Evolutionary conservation across 2,329 filamentous ascomycete genomes (phyloP).

Genomic region (Apiospora kogelbergensis): DNA sequence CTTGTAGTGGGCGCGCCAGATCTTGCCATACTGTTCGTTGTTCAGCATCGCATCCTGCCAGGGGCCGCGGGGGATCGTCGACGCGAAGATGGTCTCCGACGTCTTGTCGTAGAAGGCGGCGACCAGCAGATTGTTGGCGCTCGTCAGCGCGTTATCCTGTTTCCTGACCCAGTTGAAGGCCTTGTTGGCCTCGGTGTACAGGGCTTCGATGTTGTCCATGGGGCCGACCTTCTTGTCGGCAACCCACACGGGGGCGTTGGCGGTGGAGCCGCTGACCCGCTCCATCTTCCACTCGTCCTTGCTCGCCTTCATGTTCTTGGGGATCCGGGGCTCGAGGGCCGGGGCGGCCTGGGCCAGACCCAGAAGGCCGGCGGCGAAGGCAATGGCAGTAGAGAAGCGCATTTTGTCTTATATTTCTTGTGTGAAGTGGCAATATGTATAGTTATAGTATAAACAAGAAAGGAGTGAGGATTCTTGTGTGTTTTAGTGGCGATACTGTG

Average conservation of each 20-base stretch:
- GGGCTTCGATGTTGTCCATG: not conserved
- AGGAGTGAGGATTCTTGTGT: not conserved
- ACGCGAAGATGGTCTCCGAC: not conserved
- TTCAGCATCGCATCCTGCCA: not conserved
- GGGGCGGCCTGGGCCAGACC: not conserved
- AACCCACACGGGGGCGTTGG: not conserved
- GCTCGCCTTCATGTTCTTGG: not conserved
- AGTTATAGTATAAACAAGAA: not conserved
- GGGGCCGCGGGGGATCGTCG: not conserved
- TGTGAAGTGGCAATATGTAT: not conserved
- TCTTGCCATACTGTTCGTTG: not conserved
- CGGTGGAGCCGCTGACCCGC: not conserved
- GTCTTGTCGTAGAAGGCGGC: not conserved
- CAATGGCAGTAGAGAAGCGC: not conserved
- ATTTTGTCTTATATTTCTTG: not conserved
- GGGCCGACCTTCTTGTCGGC: not conserved
- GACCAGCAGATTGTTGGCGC: not conserved
- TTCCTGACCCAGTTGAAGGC: not conserved
- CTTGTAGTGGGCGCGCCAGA: not conserved
- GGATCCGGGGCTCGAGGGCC: not conserved
- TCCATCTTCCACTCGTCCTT: not conserved
- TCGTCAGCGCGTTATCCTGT: not conserved
- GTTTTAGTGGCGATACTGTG: not conserved
- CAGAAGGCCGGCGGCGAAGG: not conserved
- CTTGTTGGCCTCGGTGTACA: not conserved